Evolutionary conservation across 768 basidiomycete genomes (phyloP), one percentile per base, ranked within the genome.

Genomic region (Chalciporus chontae): DNA sequence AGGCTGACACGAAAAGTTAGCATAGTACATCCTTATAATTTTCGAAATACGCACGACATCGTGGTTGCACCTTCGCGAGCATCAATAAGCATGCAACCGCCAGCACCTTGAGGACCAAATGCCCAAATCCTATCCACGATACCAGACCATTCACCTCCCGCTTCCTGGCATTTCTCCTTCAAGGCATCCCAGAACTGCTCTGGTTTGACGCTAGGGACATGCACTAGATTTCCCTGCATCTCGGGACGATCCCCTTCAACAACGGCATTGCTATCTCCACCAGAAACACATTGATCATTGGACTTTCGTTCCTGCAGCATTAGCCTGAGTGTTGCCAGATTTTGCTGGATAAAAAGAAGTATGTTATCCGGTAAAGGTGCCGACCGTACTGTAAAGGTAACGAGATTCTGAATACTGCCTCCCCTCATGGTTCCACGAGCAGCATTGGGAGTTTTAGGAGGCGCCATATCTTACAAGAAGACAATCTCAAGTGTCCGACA

Each of bases 81-180:
- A 66, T 99, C 95, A 15, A 98, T 73, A 10, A 99, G 71, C 10
- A 99, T 62, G 65, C 94, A 96, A 9, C 87, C 84, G 0, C 95
- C 95, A 17, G 87, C 82, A 47, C 82, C 72, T 57, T 88, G 87
- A 0, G 95, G 95, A 0, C 96, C 96, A 68, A 97, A 94, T 17
- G 89, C 83, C 93, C 93, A 94, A 3, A 94, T 78, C 47, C 71
- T 76, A 45, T 92, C 86, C 0, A 71, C 73, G 10, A 91, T 62
- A 37, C 79, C 81, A 5, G 64, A 68, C 96, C 96, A 99, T 56
- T 97, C 93, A 1, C 73, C 71, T 4, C 89, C 90, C 3, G 76
- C 81, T 47, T 82, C 76, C 14, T 73, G 69, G 55, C 87, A 90
- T 36, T 84, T 77, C 24, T 77, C 75, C 37, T 77, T 73, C 15